Evolutionary conservation across 106 monocot species (phyloP).

Genomic region (Acanthochlamys bracteata): DNA sequence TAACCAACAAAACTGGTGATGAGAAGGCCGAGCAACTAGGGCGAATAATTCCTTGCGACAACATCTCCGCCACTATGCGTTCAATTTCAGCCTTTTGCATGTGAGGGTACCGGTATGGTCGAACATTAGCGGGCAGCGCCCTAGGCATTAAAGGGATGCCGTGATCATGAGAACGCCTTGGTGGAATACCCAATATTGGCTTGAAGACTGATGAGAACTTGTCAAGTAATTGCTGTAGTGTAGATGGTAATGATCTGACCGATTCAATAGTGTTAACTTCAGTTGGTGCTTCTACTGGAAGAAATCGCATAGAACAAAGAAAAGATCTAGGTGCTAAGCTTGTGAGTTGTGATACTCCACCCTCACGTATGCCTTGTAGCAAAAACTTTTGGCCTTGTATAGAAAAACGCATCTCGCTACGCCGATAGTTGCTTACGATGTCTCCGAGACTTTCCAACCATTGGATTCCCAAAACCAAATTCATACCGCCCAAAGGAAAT

Average conservation of each 20-base stretch:
- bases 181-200: neutral
- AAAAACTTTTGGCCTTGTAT: neutral
- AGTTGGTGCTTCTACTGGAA: too few species aligned
- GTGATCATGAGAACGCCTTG: neutral
- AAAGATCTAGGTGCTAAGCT: too few species aligned
- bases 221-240: too few species aligned
- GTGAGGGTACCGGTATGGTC: conserved; percentile 4
- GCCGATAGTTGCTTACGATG: neutral
- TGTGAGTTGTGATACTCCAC: too few species aligned
- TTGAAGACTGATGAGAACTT: neutral
- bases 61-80: neutral
- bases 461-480: neutral
- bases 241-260: too few species aligned
- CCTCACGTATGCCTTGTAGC: neutral
- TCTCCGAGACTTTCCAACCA: neutral
- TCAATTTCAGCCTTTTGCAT: conserved; percentile 4
- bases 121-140: neutral
- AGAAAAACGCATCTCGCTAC: neutral
- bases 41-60: neutral
- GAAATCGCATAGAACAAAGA: too few species aligned
- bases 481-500: neutral
- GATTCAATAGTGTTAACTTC: too few species aligned
- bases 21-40: neutral
- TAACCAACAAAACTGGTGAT: conserved; percentile 2
- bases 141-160: neutral